Evolutionary conservation across 192 early-diverging fungal genomes (phyloP).

Genomic region (Coemansia sp.): DNA sequence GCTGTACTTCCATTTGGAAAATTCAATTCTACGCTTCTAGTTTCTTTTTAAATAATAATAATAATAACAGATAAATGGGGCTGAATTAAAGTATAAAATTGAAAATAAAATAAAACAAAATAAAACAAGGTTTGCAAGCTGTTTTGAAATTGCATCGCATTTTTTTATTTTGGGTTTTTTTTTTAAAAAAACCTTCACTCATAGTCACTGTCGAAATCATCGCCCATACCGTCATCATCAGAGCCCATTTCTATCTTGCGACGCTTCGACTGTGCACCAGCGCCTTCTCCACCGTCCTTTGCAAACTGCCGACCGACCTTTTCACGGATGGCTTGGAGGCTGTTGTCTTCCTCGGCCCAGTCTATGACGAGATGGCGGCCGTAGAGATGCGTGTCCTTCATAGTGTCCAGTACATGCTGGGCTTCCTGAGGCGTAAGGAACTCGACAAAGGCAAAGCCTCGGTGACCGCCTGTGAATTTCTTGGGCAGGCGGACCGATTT

Average conservation of each 20-base stretch:
- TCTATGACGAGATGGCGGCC: conserved; percentile 95
- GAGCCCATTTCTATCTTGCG: conserved; percentile 61
- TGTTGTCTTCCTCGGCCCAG: conserved; percentile 80
- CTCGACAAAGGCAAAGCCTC: conserved; percentile 98
- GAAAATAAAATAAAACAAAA: conserved; percentile 5
- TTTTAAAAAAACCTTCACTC: too few species aligned
- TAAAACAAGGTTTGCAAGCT: not conserved
- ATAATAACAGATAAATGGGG: not conserved
- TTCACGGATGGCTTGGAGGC: conserved; percentile 78
- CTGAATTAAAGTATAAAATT: not conserved
- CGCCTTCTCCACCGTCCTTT: conserved; percentile 59
- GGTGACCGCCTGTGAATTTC: conserved; percentile 90
- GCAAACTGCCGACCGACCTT: conserved; percentile 83
- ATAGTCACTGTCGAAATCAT: conserved; percentile 10
- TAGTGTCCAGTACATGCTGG: conserved; percentile 79
- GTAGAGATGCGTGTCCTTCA: conserved; percentile 93
- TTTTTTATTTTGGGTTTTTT: too few species aligned
- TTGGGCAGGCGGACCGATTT: conserved; percentile 94
- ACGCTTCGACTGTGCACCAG: conserved; percentile 55
- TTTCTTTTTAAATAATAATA: not conserved
- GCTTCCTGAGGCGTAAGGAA: conserved; percentile 97
- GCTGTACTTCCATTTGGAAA: conserved; percentile 21
- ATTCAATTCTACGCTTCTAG: not conserved
- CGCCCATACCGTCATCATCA: conserved; percentile 31
- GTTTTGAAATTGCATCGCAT: not conserved